Percentiles rank a stretch among this genome's conserved stretches.
Evolutionary conservation across 345 rosid genomes (phyloP).

Genomic region (Populus nigra): DNA sequence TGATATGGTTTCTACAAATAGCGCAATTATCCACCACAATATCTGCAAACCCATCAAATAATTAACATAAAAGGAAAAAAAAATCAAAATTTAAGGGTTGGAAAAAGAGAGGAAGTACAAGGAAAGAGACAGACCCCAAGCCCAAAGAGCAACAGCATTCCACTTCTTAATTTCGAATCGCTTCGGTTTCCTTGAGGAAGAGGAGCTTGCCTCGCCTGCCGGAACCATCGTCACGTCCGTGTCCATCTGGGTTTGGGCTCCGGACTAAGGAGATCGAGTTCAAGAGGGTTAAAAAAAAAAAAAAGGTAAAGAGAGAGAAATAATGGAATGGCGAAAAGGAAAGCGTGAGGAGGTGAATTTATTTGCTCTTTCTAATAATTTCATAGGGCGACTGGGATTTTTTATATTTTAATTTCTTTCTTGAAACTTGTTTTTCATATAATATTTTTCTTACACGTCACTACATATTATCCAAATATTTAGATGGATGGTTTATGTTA

Average conservation of each 20-base stretch:
- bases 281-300: not conserved
- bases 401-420: too few relatives aligned
- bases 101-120: not conserved
- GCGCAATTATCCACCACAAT: slow-evolving; percentile 96
- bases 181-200: slow-evolving; percentile 70
- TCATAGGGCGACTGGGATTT: too few relatives aligned
- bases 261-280: not conserved
- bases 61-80: not conserved
- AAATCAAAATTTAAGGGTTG: slow-evolving; percentile 1
- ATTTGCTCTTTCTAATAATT: not conserved
- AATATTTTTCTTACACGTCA: too few relatives aligned
- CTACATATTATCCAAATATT: too few relatives aligned
- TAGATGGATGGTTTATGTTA: too few relatives aligned
- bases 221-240: slow-evolving; percentile 81
- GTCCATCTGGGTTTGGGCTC: slow-evolving; percentile 32
- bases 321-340: not conserved
- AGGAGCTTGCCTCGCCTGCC: slow-evolving; percentile 55
- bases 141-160: slow-evolving; percentile 96
- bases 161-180: slow-evolving; percentile 90
- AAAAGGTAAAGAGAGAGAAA: not conserved
- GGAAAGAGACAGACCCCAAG: slow-evolving; percentile 60
- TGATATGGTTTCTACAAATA: slow-evolving; percentile 92
- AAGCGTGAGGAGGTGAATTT: not conserved
- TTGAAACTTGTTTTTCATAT: too few relatives aligned
- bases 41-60: slow-evolving; percentile 40